Evolutionary conservation across 768 basidiomycete genomes (phyloP).

Genomic region (Psilocybe subaeruginosa): DNA sequence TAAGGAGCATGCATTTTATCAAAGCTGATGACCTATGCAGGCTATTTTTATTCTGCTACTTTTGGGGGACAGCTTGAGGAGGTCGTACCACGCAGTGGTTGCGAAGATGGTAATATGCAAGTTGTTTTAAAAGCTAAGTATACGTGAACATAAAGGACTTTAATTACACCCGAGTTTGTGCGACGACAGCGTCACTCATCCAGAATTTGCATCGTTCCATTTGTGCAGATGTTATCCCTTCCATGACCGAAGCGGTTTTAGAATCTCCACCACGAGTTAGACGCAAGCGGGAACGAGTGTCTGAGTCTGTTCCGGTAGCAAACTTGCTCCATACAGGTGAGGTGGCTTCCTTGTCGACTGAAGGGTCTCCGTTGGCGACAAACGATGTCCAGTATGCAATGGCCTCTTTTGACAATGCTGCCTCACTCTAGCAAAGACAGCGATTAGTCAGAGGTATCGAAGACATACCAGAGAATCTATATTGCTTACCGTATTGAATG

Average conservation of each 20-base stretch:
- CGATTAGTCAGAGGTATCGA: background rate
- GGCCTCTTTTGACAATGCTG: conserved; percentile 37
- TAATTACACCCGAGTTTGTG: conserved; percentile 33
- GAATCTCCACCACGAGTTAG: conserved; percentile 29
- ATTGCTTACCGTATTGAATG: conserved; percentile 37
- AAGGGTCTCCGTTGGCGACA: conserved; percentile 31
- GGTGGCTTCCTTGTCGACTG: conserved; percentile 18
- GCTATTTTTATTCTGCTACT: too few species aligned
- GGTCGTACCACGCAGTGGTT: too few species aligned
- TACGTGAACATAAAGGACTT: background rate
- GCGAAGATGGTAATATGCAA: too few species aligned
- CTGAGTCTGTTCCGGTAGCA: conserved; percentile 1
- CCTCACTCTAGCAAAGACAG: conserved; percentile 34
- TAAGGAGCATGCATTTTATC: background rate
- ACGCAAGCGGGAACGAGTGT: conserved; percentile 20
- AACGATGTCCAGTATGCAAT: conserved; percentile 52
- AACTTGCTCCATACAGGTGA: conserved; percentile 32
- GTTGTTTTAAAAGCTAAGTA: background rate
- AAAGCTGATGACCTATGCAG: too few species aligned
- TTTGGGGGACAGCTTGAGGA: too few species aligned
- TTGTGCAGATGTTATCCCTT: conserved; percentile 30
- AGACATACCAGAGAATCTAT: background rate
- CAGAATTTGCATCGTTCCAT: conserved; percentile 42
- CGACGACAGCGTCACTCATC: conserved; percentile 39
- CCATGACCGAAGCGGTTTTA: conserved; percentile 30